Percentiles rank a stretch among this genome's conserved stretches.
Conservation (phyloP, 306 rosid species). For the Elaeagnus macrophylla region DNA sequence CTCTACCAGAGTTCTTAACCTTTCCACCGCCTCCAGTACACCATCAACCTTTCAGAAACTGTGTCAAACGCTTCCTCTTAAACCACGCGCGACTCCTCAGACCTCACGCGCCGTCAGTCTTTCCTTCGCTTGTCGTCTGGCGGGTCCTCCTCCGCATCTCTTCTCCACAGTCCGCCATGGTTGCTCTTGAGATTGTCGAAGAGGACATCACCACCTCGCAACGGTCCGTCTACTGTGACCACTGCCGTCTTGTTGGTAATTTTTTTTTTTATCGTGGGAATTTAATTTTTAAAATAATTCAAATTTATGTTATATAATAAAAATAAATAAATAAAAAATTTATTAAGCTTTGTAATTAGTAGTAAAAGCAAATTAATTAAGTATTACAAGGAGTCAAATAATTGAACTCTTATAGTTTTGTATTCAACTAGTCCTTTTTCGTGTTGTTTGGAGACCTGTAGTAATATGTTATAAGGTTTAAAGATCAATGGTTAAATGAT, state of each 20-base stretch:
- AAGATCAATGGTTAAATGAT: too few species aligned
- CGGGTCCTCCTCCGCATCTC: conserved; percentile 13
- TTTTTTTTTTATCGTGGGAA: neutral
- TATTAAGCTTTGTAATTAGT: too few species aligned
- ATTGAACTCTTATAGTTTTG: too few species aligned
- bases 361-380: too few species aligned
- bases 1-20: conserved; percentile 20
- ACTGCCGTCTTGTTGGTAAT: conserved; percentile 34
- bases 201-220: conserved; percentile 29
- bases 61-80: conserved; percentile 10
- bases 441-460: too few species aligned
- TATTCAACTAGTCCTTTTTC: too few species aligned
- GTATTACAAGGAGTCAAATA: too few species aligned
- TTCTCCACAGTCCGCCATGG: neutral
- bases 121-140: conserved; percentile 15
- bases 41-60: conserved; percentile 16
- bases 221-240: conserved; percentile 29
- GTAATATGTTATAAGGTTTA: too few species aligned
- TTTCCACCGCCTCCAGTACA: conserved; percentile 11
- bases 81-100: conserved; percentile 21
- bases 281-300: too few species aligned
- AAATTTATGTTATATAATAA: too few species aligned
- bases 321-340: too few species aligned
- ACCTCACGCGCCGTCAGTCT: conserved; percentile 15
- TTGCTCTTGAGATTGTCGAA: conserved; percentile 24